Conservation (phyloP, 2,329 filamentous ascomycete genomes). For the Hypoxylon sp. region DNA sequence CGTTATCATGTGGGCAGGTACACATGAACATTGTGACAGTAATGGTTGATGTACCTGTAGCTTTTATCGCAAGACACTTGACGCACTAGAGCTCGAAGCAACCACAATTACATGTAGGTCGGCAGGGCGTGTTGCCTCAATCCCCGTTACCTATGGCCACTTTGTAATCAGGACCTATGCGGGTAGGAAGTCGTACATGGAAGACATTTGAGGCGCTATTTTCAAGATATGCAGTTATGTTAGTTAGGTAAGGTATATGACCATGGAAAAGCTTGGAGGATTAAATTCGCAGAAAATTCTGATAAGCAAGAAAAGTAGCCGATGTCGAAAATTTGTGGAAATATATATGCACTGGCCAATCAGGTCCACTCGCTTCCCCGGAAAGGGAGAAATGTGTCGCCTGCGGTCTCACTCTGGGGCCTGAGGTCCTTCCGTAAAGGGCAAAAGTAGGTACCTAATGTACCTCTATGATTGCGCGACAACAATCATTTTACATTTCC, state of each 20-base stretch:
- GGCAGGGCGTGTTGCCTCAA: neutral
- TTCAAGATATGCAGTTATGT: too few species aligned
- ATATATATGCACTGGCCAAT: slow-evolving; percentile 20
- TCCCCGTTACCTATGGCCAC: neutral
- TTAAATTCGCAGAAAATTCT: neutral
- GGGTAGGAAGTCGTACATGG: neutral
- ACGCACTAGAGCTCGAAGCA: neutral
- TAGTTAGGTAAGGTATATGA: neutral
- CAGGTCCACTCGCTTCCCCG: slow-evolving; percentile 6
- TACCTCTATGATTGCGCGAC: too few species aligned
- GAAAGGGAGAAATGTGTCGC: slow-evolving; percentile 26
- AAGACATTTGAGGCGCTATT: too few species aligned
- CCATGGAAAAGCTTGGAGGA: neutral
- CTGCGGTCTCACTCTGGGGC: neutral
- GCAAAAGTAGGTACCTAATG: neutral
- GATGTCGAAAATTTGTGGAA: slow-evolving; percentile 15
- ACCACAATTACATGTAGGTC: neutral
- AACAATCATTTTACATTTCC: too few species aligned
- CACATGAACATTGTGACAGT: neutral
- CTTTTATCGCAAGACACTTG: neutral
- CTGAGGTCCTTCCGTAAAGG: too few species aligned
- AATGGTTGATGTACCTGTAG: too few species aligned
- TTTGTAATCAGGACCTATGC: neutral
- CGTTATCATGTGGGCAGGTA: neutral
- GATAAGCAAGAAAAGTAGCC: neutral